Evolutionary conservation across 2,329 filamentous ascomycete species (phyloP).

Genomic region (Alternaria alternata): DNA sequence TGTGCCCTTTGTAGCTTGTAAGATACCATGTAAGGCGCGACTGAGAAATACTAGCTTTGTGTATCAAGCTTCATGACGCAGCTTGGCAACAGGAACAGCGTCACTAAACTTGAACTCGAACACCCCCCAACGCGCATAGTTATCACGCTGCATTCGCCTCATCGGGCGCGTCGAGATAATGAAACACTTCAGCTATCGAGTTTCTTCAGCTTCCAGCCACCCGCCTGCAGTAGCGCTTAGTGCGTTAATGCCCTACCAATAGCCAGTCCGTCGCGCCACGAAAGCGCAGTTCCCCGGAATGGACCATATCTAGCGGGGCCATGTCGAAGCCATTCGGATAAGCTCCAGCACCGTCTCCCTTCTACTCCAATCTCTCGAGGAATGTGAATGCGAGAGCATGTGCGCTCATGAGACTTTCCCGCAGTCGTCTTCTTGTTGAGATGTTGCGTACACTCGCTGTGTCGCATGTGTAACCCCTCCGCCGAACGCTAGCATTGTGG

Average conservation of each 20-base stretch:
- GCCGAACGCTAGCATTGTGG: constrained; percentile 6
- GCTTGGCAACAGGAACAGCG: not conserved
- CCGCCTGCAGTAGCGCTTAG: constrained; percentile 4
- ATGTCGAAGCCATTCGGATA: not conserved
- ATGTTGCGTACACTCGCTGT: constrained; percentile 1
- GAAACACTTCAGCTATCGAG: not conserved
- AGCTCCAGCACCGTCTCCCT: not conserved
- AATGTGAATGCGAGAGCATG: not conserved
- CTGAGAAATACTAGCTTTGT: not conserved
- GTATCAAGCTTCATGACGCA: not conserved
- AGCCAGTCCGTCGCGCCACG: not conserved
- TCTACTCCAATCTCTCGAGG: not conserved
- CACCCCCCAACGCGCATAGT: not conserved
- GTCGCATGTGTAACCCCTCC: constrained; percentile 7
- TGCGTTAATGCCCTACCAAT: not conserved
- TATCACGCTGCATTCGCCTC: not conserved
- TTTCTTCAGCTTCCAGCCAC: constrained; percentile 1
- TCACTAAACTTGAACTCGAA: not conserved
- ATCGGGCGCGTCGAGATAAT: not conserved
- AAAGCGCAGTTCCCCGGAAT: not conserved
- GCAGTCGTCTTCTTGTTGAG: not conserved
- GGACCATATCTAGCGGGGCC: not conserved
- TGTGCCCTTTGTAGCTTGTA: not conserved
- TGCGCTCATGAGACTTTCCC: not conserved
- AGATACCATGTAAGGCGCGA: not conserved